Evolutionary conservation across 805 yeast species (phyloP).

Genomic region (Teunomyces tritomae): DNA sequence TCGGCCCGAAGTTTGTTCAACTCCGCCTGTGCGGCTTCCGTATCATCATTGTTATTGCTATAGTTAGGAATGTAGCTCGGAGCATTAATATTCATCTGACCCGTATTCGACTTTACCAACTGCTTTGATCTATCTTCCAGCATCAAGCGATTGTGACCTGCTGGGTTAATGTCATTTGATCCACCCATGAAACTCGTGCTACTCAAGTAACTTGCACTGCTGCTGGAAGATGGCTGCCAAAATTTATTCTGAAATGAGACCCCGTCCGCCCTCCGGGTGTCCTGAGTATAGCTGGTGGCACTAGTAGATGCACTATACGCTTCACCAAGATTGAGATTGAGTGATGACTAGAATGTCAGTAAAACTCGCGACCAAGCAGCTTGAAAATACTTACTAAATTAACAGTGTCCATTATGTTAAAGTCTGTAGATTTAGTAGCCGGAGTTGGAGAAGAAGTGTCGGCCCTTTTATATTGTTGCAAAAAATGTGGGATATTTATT

Average conservation of each 20-base stretch:
- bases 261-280: background rate
- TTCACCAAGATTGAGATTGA: background rate
- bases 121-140: background rate
- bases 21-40: slow-evolving; percentile 4
- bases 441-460: background rate
- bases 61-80: slow-evolving; percentile 29
- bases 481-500: slow-evolving; percentile 1
- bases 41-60: slow-evolving; percentile 1
- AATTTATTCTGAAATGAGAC: background rate
- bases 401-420: background rate
- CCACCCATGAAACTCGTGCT: background rate
- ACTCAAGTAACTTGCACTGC: background rate
- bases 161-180: background rate
- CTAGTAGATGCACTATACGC: background rate
- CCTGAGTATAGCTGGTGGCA: background rate
- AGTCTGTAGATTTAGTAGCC: background rate
- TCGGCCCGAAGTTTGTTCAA: slow-evolving; percentile 44
- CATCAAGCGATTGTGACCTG: background rate
- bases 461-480: background rate
- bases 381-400: background rate
- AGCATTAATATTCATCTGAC: slow-evolving; percentile 26
- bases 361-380: background rate
- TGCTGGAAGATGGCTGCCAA: slow-evolving; percentile 1
- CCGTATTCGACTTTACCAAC: slow-evolving; percentile 6
- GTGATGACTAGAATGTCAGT: background rate